Conservation (phyloP, 371 early-diverging fungal species). For the Amoeboaphelidium protococcarum region DNA sequence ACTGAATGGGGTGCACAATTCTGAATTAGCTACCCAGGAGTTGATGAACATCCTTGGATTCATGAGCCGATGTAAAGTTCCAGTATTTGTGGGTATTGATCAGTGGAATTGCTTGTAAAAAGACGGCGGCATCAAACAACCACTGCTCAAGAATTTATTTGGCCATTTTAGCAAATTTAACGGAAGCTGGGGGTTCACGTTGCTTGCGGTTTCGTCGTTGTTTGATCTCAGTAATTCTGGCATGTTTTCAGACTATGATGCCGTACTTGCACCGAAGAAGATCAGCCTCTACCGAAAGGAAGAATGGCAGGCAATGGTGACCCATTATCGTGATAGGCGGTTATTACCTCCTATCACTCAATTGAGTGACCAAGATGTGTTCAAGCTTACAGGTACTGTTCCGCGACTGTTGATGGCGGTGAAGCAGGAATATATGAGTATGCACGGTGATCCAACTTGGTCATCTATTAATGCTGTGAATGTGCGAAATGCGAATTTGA, state of each 20-base stretch:
- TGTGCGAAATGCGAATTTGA: background rate
- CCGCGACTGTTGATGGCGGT: background rate
- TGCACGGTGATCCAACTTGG: background rate
- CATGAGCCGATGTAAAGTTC: background rate
- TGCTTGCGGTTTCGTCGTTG: background rate
- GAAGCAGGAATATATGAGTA: background rate
- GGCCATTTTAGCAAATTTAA: background rate
- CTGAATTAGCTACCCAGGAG: background rate
- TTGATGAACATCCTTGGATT: background rate
- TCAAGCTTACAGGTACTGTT: background rate
- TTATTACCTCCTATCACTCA: background rate
- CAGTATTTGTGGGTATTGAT: background rate
- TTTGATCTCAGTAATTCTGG: background rate
- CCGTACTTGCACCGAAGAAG: background rate
- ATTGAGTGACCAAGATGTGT: background rate
- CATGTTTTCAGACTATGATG: background rate
- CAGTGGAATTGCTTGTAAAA: background rate
- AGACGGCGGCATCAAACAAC: background rate
- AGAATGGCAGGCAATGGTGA: background rate
- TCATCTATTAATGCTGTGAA: background rate
- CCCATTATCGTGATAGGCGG: background rate
- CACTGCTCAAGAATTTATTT: background rate
- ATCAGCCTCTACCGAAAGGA: background rate
- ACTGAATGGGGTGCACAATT: background rate
- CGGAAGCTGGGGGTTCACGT: background rate